Base-by-base conservation (phyloP, 805 yeast species). In the Wickerhamomyces xylosicus region DNA sequence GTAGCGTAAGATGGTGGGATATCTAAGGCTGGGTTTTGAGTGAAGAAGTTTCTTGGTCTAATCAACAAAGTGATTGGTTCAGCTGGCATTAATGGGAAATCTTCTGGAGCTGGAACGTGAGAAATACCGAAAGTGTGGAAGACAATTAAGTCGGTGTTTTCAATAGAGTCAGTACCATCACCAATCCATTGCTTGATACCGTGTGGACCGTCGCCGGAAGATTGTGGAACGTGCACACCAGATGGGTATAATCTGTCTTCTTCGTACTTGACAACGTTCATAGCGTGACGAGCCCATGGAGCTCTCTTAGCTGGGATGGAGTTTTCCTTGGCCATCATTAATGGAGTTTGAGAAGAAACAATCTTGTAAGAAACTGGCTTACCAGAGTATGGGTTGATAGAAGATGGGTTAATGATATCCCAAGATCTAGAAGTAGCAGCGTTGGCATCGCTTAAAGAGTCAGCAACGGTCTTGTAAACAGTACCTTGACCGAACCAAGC, bases 31-130 rank as follows among this genome's bases (percentile, higher is more conserved):
- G 94, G 92, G 60, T 82, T 83, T 58, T 79, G 84, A 35, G 69
- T 62, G 70, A 83, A 83, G 66, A 83, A 77, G 62, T 83, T 77
- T 58, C 90, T 71, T 50, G 92, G 92, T 61, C 89, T 74, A 57
- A 83, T 66, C 64, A 79, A 65, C 49, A 83, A 66, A 43, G 80
- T 74, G 52, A 83, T 78, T 53, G 85, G 82, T 63, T 83, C 94
- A 37, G 86, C 81, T 36, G 92, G 92, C 92, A 83, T 83, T 47
- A 83, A 73, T 41, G 92, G 92, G 79, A 82, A 83, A 61, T 83
- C 94, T 65, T 83, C 92, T 43, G 92, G 90, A 13, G 89, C 79
- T 43, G 94, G 94, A 74, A 82, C 79, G 58, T 83, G 94, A 27
- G 90, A 77, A 48, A 83, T 74, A 53, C 92, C 92, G 53, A 84